These are phyloP conservation scores for Royoungia palumana DNA, from an alignment of 768 basidiomycete species.

Conservation along the genomic window DNA sequence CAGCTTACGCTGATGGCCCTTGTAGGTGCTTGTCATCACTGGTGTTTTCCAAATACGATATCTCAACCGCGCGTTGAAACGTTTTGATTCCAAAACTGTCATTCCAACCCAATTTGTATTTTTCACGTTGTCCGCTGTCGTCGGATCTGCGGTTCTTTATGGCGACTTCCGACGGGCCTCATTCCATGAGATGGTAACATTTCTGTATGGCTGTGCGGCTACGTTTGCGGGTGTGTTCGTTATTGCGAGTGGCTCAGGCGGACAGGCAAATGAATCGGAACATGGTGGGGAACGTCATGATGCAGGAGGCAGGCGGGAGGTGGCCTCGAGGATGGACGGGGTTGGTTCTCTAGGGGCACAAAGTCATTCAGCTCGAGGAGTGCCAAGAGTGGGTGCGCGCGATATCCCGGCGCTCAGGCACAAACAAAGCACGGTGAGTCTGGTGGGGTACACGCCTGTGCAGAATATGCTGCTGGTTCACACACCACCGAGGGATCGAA, in stretches of 20 bases:
- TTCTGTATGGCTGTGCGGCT: conserved; percentile 83
- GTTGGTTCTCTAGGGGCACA: conserved; percentile 25
- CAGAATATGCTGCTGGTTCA: conserved; percentile 70
- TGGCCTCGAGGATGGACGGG: conserved; percentile 26
- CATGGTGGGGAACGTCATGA: conserved; percentile 33
- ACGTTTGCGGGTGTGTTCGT: conserved; percentile 89
- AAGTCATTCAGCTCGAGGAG: conserved; percentile 42
- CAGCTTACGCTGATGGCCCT: conserved; percentile 7
- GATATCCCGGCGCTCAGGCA: conserved; percentile 47
- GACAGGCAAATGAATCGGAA: conserved; percentile 24
- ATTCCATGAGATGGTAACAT: conserved; percentile 80
- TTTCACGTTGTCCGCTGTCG: conserved; percentile 90
- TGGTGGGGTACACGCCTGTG: conserved; percentile 72
- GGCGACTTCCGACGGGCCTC: conserved; percentile 84
- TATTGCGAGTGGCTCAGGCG: conserved; percentile 63
- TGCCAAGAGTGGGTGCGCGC: conserved; percentile 41
- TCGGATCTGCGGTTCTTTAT: conserved; percentile 91
- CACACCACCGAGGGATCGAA: conserved; percentile 55
- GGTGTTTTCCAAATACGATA: conserved; percentile 84
- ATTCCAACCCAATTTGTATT: conserved; percentile 95
- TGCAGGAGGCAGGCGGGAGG: conserved; percentile 27
- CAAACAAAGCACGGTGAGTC: conserved; percentile 53
- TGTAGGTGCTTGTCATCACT: conserved; percentile 64
- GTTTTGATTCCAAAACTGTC: conserved; percentile 92
- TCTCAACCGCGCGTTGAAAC: conserved; percentile 83